Base-by-base conservation (phyloP, 306 rosid species). In the Glycine soja region DNA sequence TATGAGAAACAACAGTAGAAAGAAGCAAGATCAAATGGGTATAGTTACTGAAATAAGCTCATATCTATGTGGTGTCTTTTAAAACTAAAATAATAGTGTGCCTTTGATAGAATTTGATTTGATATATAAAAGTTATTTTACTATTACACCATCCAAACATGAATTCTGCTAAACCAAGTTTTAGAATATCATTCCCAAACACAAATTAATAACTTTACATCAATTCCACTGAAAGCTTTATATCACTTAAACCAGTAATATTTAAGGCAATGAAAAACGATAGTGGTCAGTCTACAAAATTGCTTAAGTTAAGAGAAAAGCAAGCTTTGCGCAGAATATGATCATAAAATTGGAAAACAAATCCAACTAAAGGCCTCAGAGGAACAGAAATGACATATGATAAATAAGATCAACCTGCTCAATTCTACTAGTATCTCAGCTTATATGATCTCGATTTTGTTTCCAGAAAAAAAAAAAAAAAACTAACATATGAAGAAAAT, bases 341-440 rank as follows among this genome's bases (percentile, higher is more conserved):
- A 19, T 62, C 47, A 61, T 40, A 30, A 81, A 63, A 47, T 68
- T 46, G 61, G 76, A 67, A 40, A 72, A 62, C 18, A 48, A 16
- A 62, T 62, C 63, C 79, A 77, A 11, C 18, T 66, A 71, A 32
- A 63, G 64, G 64, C 57, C 47, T 78, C 42, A 46, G n/a, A 70
- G 40, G 58, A 75, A 65, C 42, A 72, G 46, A 38, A 38, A 11
- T 83, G 12, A 3, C 32, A 50, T 64, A 50, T 24, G 19, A 58
- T 72, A 72, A 48, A 50, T 48, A 58, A 57, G 75, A 61, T 46
- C n/a, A 14, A 59, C 57, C n/a, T 15, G 65, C 16, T 83, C 67
- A 79, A 42, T 62, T 24, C 30, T 24, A 24, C 30, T 34, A 56
- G 53, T 30, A 58, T 57, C 50, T 75, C 38, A 42, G 52, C 43